Evolutionary conservation across 805 yeast species (phyloP).

Genomic region (Teunomyces kruisii): DNA sequence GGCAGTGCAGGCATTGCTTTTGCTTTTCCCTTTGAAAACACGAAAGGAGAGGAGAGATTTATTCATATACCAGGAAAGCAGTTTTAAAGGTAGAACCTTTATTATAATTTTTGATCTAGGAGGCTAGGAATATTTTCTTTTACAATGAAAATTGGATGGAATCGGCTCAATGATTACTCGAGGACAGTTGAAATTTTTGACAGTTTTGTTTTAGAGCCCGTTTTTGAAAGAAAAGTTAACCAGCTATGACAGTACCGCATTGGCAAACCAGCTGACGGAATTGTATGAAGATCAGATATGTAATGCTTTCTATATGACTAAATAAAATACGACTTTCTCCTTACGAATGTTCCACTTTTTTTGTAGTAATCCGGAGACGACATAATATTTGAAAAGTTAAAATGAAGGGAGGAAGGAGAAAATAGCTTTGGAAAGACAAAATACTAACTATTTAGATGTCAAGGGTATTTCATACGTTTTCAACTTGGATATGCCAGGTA

Average conservation of each 20-base stretch:
- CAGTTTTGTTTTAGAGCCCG: conserved; percentile 4
- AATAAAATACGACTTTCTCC: conserved; percentile 3
- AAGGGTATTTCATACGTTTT: conserved; percentile 93
- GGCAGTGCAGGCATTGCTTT: conserved; percentile 3
- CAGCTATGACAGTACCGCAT: not conserved
- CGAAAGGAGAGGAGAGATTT: not conserved
- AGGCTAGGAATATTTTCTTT: conserved; percentile 3
- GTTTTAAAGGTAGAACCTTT: conserved; percentile 1
- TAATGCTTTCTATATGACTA: conserved; percentile 5
- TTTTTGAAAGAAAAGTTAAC: conserved; percentile 3
- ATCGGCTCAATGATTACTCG: conserved; percentile 3
- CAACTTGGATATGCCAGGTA: conserved; percentile 97
- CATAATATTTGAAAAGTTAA: not conserved
- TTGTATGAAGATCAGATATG: conserved; percentile 5
- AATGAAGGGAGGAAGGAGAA: not conserved
- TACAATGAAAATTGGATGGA: conserved; percentile 2
- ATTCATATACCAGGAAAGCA: conserved; percentile 3
- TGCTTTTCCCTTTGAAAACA: conserved; percentile 1
- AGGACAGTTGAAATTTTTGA: conserved; percentile 3
- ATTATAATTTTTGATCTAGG: conserved; percentile 4
- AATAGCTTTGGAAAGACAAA: not conserved
- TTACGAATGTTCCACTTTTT: conserved; percentile 1
- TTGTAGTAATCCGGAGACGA: conserved; percentile 1
- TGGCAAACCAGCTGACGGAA: not conserved
- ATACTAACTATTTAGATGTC: conserved; percentile 68